Evolutionary conservation across 306 rosid species (phyloP).

Genomic region (Medicago ruthenica): DNA sequence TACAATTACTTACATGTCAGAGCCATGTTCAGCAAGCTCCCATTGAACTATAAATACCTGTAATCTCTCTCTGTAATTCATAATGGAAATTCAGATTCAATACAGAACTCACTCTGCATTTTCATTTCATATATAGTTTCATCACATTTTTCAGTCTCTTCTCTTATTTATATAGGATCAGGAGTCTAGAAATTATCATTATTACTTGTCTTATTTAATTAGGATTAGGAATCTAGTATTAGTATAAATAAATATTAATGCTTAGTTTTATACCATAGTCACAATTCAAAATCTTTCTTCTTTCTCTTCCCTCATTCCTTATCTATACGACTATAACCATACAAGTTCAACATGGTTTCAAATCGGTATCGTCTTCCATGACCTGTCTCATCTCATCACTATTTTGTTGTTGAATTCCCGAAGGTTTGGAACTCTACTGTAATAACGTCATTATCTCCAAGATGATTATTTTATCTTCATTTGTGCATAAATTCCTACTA

Average conservation of each 20-base stretch:
- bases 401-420: background rate
- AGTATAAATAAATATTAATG: background rate
- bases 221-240: background rate
- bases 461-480: no score
- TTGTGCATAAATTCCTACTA: background rate
- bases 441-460: no score
- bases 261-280: background rate
- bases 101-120: background rate
- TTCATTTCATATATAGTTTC: background rate
- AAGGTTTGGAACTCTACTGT: background rate
- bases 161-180: background rate
- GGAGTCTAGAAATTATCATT: background rate
- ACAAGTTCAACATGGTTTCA: background rate
- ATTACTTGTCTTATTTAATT: no score
- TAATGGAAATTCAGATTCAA: background rate
- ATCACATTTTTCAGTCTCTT: background rate
- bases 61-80: background rate
- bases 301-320: background rate
- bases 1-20: background rate
- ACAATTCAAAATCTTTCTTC: background rate
- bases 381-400: background rate
- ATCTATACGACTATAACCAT: no score
- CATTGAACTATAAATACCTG: background rate
- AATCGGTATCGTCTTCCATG: background rate
- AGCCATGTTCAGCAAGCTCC: background rate